Percentiles rank a stretch among this genome's conserved stretches.
Conservation (phyloP, 2,329 filamentous ascomycete genomes). For the Eurotiales sp. region DNA sequence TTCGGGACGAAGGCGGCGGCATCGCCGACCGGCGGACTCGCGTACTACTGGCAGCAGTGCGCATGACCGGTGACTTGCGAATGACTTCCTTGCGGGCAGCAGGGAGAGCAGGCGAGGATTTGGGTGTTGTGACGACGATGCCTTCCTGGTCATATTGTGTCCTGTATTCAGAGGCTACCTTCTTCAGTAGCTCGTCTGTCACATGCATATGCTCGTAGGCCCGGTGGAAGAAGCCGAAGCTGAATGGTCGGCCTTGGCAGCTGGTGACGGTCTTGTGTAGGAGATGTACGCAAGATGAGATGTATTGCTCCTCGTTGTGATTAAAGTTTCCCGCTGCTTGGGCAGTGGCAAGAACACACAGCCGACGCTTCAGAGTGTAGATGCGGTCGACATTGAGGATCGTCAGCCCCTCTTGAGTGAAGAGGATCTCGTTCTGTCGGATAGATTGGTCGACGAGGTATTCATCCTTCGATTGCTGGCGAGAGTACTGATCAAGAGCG, state of each 20-base stretch:
- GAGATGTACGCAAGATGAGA: slow-evolving; percentile 38
- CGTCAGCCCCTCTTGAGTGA: slow-evolving; percentile 42
- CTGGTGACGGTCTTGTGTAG: slow-evolving; percentile 39
- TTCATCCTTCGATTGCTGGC: slow-evolving; percentile 34
- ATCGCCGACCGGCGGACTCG: slow-evolving; percentile 23
- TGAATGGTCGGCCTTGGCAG: slow-evolving; percentile 40
- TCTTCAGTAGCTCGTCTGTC: slow-evolving; percentile 32
- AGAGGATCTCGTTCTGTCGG: slow-evolving; percentile 42
- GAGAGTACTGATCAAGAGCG: slow-evolving; percentile 22
- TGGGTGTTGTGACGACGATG: slow-evolving; percentile 30
- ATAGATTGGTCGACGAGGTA: slow-evolving; percentile 42
- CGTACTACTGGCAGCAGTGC: slow-evolving; percentile 18
- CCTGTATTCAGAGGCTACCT: slow-evolving; percentile 35
- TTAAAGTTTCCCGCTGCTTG: slow-evolving; percentile 14
- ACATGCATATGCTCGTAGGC: slow-evolving; percentile 42
- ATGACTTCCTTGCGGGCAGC: slow-evolving; percentile 15
- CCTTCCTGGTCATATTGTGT: slow-evolving; percentile 33
- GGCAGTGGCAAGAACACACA: slow-evolving; percentile 34
- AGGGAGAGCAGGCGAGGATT: slow-evolving; percentile 11
- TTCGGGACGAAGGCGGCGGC: slow-evolving; percentile 16
- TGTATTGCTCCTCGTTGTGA: slow-evolving; percentile 27
- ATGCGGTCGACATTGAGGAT: slow-evolving; percentile 44
- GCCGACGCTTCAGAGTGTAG: slow-evolving; percentile 42
- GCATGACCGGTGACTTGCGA: slow-evolving; percentile 10
- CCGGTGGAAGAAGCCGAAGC: slow-evolving; percentile 41